Base-by-base conservation (phyloP, 345 rosid genomes). In the Kernera saxatilis region DNA sequence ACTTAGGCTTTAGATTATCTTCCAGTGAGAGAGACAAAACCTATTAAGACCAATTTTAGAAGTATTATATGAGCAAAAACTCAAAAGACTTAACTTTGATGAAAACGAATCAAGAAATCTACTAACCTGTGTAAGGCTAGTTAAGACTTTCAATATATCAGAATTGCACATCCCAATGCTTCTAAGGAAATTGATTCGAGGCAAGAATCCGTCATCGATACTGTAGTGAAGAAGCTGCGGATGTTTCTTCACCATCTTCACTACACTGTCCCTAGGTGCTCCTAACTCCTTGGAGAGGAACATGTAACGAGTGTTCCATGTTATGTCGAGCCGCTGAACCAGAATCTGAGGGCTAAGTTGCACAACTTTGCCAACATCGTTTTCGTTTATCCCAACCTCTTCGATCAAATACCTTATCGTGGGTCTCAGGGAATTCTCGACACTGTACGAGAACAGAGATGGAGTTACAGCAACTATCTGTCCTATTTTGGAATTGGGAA, bases 141-240 rank as follows among this genome's bases (percentile, higher is more conserved):
- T 94, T 80, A 89, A 87, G 83, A 94, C 91, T 85, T 94, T 94
- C 81, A 94, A 68, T 74, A 91, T 91, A 59, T 91, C 97, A 48
- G 93, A 70, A 77, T 89, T 72, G 67, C 66, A 32, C 97, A 94
- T 85, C 44, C 99, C 97, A 23, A 89, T 91, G 70, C 91, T 94
- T 80, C 97, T 82, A 53, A 89, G 86, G 79, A 94, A 94, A 73
- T 91, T 89, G 83, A 94, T 94, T 77, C 95, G 82, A 15, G 99
- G 97, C 70, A 94, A 75, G 40, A 91, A 82, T 21, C 96, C 99
- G 10, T 89, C 93, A 18, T 94, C 96, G 1, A 94, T 84, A 76
- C 99, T 94, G 75, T 94, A 94, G 72, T 91, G 97, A 56, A 94
- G 97, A 40, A 94, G 83, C 82, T 91, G 99, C 2, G 97, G 97